phyloP scores from a whole-genome alignment of 2,329 filamentous ascomycete species.

The Calonectria leucothoes region DNA sequence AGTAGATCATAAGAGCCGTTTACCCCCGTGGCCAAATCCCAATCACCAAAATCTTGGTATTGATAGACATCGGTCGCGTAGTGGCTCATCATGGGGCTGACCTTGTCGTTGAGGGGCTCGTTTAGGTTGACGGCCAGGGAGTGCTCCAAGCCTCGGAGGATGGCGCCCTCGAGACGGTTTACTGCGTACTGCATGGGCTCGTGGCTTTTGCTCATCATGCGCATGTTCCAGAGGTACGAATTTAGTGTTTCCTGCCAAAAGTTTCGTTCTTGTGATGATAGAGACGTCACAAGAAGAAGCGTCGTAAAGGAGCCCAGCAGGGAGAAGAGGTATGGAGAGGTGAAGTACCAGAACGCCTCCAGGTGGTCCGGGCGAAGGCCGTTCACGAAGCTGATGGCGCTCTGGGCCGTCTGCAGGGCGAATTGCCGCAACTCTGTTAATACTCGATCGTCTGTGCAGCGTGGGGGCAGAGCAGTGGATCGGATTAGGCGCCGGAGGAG shows the following conservation, averaged over 20 bases:
- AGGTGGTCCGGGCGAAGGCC: constrained; percentile 50
- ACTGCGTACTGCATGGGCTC: constrained; percentile 52
- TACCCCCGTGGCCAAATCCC: constrained; percentile 44
- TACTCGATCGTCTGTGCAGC: constrained; percentile 43
- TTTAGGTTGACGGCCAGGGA: constrained; percentile 49
- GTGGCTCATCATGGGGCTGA: constrained; percentile 43
- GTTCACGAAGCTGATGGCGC: constrained; percentile 49
- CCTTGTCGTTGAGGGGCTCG: constrained; percentile 45
- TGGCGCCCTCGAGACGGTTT: constrained; percentile 51
- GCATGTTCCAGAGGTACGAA: constrained; percentile 48
- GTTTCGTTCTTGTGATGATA: constrained; percentile 45
- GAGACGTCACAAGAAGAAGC: constrained; percentile 48
- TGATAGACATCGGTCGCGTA: constrained; percentile 43
- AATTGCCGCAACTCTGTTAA: constrained; percentile 46
- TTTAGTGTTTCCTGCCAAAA: constrained; percentile 50
- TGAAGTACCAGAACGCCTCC: constrained; percentile 54
- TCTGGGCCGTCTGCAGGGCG: constrained; percentile 45
- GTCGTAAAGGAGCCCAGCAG: constrained; percentile 54
- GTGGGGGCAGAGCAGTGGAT: constrained; percentile 45
- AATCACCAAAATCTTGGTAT: constrained; percentile 49
- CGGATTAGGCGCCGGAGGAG: constrained; percentile 58
- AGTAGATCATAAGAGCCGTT: constrained; percentile 47
- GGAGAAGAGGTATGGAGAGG: constrained; percentile 53
- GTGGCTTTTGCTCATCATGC: constrained; percentile 50
- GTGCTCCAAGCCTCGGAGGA: constrained; percentile 51